Conservation (phyloP, 805 yeast species). For the Sugiyamaella americana region DNA sequence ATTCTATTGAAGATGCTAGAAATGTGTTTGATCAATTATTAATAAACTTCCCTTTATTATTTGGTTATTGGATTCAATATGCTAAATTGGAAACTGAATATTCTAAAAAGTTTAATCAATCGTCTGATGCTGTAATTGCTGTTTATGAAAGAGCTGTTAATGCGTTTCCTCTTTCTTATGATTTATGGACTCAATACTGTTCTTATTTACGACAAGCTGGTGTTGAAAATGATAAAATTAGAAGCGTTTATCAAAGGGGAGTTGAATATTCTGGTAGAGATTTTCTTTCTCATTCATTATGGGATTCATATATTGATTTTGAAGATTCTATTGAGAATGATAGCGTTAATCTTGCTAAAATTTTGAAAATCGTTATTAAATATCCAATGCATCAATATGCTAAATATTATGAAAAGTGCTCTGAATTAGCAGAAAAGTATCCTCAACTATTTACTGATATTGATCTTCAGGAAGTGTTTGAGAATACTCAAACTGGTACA, state of each 20-base stretch:
- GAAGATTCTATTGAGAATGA: conserved; percentile 40
- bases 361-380: conserved; percentile 28
- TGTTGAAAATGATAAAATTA: conserved; percentile 10
- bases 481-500: conserved; percentile 46
- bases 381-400: conserved; percentile 87
- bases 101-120: conserved; percentile 11
- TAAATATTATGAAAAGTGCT: conserved; percentile 50
- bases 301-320: conserved; percentile 73
- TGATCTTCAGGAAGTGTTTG: conserved; percentile 32
- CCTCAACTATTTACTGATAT: conserved; percentile 12
- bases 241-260: conserved; percentile 42
- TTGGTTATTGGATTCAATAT: conserved; percentile 39
- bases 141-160: conserved; percentile 34
- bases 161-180: conserved; percentile 30
- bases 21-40: conserved; percentile 27
- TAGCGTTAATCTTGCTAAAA: conserved; percentile 36
- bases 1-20: not conserved
- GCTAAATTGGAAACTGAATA: conserved; percentile 26
- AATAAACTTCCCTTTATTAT: conserved; percentile 34
- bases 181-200: conserved; percentile 28
- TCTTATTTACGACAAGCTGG: conserved; percentile 20
- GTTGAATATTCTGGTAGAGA: conserved; percentile 53
- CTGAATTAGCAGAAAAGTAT: conserved; percentile 11
- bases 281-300: conserved; percentile 69
- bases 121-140: conserved; percentile 18